Conservation (phyloP, 2,329 filamentous ascomycete species). For the Fusarium sp. region DNA sequence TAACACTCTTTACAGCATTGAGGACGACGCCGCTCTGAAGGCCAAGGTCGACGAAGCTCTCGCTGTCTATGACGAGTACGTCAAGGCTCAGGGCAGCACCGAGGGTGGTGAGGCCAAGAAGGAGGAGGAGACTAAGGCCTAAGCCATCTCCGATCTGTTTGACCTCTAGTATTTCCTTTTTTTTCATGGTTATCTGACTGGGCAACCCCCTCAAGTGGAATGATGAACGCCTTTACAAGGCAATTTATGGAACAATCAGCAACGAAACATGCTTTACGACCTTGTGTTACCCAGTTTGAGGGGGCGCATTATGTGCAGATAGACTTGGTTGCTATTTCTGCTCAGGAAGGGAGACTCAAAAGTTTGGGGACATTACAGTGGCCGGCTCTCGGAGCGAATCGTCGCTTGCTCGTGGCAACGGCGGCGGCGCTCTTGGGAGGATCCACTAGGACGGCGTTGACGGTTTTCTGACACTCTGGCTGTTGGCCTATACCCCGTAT, state of each 20-base stretch:
- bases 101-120: conserved; percentile 63
- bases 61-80: conserved; percentile 97
- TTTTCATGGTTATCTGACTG: conserved; percentile 51
- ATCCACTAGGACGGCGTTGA: conserved; percentile 59
- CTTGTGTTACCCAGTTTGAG: conserved; percentile 45
- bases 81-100: conserved; percentile 81
- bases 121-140: conserved; percentile 64
- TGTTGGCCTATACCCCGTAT: conserved; percentile 61
- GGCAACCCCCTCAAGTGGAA: conserved; percentile 48
- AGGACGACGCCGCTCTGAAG: conserved; percentile 89
- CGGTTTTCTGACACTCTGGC: conserved; percentile 59
- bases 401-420: conserved; percentile 42
- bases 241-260: conserved; percentile 48
- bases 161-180: conserved; percentile 49
- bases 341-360: conserved; percentile 56
- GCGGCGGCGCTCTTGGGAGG: conserved; percentile 46
- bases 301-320: conserved; percentile 59
- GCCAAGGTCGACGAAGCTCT: conserved; percentile 98
- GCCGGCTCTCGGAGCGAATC: conserved; percentile 46
- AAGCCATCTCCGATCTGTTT: conserved; percentile 41
- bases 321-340: conserved; percentile 60
- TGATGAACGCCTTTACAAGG: conserved; percentile 44
- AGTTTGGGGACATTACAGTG: conserved; percentile 53
- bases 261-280: conserved; percentile 51
- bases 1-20: conserved; percentile 73